Evolutionary conservation across 2,329 filamentous ascomycete genomes (phyloP).

Genomic region (Pseudogymnoascus sp.): DNA sequence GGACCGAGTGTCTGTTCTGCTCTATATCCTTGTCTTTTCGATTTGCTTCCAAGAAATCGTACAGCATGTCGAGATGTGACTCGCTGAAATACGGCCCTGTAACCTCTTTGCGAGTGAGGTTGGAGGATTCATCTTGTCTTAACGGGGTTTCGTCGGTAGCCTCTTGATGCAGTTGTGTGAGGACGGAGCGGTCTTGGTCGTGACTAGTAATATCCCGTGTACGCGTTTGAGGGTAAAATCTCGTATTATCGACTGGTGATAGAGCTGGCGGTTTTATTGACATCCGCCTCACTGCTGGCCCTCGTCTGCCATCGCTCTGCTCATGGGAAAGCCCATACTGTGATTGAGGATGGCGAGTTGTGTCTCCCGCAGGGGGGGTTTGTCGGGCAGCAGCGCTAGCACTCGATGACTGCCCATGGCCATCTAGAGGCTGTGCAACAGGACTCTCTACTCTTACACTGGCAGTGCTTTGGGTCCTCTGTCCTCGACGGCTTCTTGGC

Average conservation of each 20-base stretch:
- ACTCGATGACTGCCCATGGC: background rate
- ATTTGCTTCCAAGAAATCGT: background rate
- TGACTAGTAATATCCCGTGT: background rate
- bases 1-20: background rate
- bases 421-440: background rate
- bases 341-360: background rate
- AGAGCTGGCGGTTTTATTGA: background rate
- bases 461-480: background rate
- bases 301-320: background rate
- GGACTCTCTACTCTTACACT: background rate
- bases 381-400: background rate
- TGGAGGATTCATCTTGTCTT: background rate
- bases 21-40: background rate
- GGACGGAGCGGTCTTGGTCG: background rate
- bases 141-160: background rate
- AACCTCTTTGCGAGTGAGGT: background rate
- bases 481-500: constrained; percentile 14
- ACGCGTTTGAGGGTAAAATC: background rate
- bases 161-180: background rate
- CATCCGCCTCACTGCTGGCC: background rate
- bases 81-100: background rate
- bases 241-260: background rate
- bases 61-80: background rate
- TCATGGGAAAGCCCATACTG: background rate
- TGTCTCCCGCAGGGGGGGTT: background rate